Conservation (phyloP, 148 eudicot genomes). For the Silene conica region DNA sequence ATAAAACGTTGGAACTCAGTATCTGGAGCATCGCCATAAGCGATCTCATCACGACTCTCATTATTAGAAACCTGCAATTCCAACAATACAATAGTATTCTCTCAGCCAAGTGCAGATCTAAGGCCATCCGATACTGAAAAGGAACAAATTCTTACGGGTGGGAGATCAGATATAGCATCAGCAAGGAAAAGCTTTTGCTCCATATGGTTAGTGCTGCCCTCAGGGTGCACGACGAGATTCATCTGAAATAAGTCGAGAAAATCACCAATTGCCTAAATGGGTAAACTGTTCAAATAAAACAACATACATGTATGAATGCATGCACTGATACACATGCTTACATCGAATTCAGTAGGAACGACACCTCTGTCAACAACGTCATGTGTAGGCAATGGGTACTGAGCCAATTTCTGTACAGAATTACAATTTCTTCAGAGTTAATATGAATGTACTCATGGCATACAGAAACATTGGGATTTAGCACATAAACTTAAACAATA, state of each 20-base stretch:
- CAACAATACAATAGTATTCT: not conserved
- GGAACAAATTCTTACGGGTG: constrained; percentile 43
- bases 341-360: constrained; percentile 69
- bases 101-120: not conserved
- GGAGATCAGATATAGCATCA: constrained; percentile 83
- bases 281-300: not conserved
- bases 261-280: not conserved
- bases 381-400: constrained; percentile 79
- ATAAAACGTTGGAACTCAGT: constrained; percentile 65
- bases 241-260: constrained; percentile 31
- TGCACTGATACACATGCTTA: constrained; percentile 1
- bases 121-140: not conserved
- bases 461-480: not conserved
- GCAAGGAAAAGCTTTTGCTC: constrained; percentile 48
- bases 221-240: constrained; percentile 51
- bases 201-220: constrained; percentile 29
- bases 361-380: constrained; percentile 56
- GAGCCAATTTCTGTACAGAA: constrained; percentile 59
- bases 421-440: not conserved
- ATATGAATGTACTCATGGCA: not conserved
- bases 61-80: constrained; percentile 49
- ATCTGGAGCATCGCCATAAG: constrained; percentile 36
- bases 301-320: too few species aligned
- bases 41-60: constrained; percentile 53
- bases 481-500: too few species aligned